A percentile compares a stretch with the other conserved stretches of the same genome.
Evolutionary conservation across 2,329 filamentous ascomycete species (phyloP).

Genomic region (Exutisphaerella laricina): DNA sequence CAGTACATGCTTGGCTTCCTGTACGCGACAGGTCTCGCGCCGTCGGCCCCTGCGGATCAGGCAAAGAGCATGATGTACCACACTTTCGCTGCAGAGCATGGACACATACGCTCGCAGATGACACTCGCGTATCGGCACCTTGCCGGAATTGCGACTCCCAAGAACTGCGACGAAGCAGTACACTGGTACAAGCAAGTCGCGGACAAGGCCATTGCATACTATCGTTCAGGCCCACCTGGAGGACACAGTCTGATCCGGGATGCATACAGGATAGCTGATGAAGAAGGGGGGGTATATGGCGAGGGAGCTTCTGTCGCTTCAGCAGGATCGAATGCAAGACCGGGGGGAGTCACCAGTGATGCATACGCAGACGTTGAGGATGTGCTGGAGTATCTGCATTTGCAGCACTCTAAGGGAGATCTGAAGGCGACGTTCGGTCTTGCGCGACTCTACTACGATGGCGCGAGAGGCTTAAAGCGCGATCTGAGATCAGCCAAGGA

Average conservation of each 20-base stretch:
- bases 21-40: conserved; percentile 87
- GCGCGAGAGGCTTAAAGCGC: conserved; percentile 65
- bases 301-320: conserved; percentile 89
- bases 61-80: conserved; percentile 90
- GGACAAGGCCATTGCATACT: conserved; percentile 85
- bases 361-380: conserved; percentile 84
- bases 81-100: conserved; percentile 81
- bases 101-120: conserved; percentile 86
- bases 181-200: conserved; percentile 90
- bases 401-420: conserved; percentile 86
- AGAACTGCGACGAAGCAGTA: conserved; percentile 77
- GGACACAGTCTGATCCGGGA: conserved; percentile 73
- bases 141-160: conserved; percentile 74
- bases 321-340: conserved; percentile 74
- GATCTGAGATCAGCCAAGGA: conserved; percentile 69
- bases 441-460: conserved; percentile 83
- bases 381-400: conserved; percentile 86
- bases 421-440: conserved; percentile 81
- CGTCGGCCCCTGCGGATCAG: conserved; percentile 75
- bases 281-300: conserved; percentile 86
- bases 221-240: conserved; percentile 82
- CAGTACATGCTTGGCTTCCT: conserved; percentile 95
- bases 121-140: conserved; percentile 83
- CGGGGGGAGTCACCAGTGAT: conserved; percentile 67
- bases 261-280: conserved; percentile 80